Conservation (phyloP, 192 early-diverging fungal genomes). For the Entrophospora sp. region DNA sequence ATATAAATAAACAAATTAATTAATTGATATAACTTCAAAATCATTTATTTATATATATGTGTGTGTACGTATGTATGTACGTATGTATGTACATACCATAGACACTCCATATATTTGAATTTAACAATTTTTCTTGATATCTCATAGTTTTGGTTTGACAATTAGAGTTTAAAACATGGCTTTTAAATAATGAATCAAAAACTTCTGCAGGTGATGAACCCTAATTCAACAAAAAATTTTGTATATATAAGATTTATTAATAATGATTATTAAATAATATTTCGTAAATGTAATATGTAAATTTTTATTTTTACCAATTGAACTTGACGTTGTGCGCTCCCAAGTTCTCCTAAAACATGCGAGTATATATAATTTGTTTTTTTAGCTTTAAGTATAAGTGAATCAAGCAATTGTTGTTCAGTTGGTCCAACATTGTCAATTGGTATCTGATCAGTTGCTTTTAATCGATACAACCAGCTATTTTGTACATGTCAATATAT, state of each 20-base stretch:
- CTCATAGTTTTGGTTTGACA: neutral
- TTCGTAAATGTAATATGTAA: neutral
- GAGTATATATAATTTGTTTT: neutral
- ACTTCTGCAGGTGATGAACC: slow-evolving; percentile 10
- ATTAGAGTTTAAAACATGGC: slow-evolving; percentile 11
- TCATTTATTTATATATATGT: neutral
- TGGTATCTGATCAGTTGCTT: neutral
- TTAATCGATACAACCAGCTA: slow-evolving; percentile 20
- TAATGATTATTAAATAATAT: neutral
- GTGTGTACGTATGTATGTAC: too few relatives aligned
- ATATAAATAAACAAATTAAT: neutral
- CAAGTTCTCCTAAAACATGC: slow-evolving; percentile 16
- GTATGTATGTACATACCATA: too few relatives aligned
- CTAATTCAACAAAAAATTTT: neutral
- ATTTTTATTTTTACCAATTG: slow-evolving; percentile 3
- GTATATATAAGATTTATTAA: neutral
- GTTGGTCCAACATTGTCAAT: neutral
- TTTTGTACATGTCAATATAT: neutral
- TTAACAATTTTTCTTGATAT: slow-evolving; percentile 3
- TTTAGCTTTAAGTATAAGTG: slow-evolving; percentile 15
- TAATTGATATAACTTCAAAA: neutral
- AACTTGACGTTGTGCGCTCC: slow-evolving; percentile 11
- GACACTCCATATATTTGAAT: slow-evolving; percentile 10
- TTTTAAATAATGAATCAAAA: slow-evolving; percentile 15
- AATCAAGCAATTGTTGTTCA: slow-evolving; percentile 20